A percentile compares a stretch with the other conserved stretches of the same genome.
Conservation (phyloP, 371 early-diverging fungal genomes). For the Blakeslea trispora region DNA sequence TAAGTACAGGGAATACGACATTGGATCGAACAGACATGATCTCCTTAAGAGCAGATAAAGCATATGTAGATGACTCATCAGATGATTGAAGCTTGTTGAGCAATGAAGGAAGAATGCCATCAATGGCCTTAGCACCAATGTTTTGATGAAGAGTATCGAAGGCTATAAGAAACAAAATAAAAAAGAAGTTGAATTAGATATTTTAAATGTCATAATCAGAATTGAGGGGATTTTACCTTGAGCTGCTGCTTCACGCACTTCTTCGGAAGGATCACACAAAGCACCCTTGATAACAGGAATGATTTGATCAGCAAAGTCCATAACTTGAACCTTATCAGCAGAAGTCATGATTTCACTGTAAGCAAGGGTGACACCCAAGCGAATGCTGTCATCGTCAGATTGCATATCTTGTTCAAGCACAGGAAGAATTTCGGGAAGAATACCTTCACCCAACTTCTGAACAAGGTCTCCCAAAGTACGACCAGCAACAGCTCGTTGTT, state of each 20-base stretch:
- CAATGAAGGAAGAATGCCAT: conserved; percentile 86
- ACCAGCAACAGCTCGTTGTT: conserved; percentile 82
- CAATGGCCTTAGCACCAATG: conserved; percentile 89
- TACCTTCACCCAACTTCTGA: conserved; percentile 89
- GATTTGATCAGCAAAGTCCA: conserved; percentile 82
- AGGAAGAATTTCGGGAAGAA: conserved; percentile 86
- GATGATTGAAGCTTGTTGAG: conserved; percentile 78
- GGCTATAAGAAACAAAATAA: conserved; percentile 46
- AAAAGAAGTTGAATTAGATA: neutral
- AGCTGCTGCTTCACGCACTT: conserved; percentile 94
- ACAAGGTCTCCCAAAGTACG: conserved; percentile 95
- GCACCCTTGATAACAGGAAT: conserved; percentile 82
- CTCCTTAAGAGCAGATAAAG: conserved; percentile 93
- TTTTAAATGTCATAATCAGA: too few species aligned
- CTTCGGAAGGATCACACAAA: conserved; percentile 71
- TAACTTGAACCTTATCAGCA: conserved; percentile 78
- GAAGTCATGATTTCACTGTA: conserved; percentile 90
- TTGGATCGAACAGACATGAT: conserved; percentile 94
- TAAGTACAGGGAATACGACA: conserved; percentile 95
- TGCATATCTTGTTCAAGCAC: conserved; percentile 82
- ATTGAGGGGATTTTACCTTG: too few species aligned
- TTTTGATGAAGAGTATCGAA: conserved; percentile 92
- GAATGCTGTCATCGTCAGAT: conserved; percentile 62
- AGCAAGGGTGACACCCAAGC: conserved; percentile 93
- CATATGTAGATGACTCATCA: conserved; percentile 67